Conservation (phyloP, 805 yeast species). For the Candida arabinofermentans region DNA sequence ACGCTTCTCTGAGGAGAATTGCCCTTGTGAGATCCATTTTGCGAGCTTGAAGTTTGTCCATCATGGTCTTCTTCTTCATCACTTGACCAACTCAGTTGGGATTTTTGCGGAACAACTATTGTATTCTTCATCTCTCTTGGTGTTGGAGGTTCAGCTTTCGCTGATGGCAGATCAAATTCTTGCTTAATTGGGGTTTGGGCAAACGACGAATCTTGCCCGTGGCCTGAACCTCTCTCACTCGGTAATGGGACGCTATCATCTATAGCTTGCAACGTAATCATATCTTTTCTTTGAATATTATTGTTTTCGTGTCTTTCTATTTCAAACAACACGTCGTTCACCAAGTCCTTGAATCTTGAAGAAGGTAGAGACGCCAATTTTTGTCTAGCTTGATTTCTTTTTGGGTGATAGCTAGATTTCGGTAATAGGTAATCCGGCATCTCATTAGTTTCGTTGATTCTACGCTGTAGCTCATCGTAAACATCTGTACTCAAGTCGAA, state of each 20-base stretch:
- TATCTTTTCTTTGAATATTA: slow-evolving; percentile 11
- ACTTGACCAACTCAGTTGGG: slow-evolving; percentile 83
- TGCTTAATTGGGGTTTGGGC: slow-evolving; percentile 18
- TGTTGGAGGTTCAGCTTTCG: slow-evolving; percentile 24
- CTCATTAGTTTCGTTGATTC: slow-evolving; percentile 54
- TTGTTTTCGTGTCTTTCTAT: slow-evolving; percentile 52
- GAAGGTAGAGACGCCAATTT: slow-evolving; percentile 83
- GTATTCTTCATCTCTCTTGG: slow-evolving; percentile 46
- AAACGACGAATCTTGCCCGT: too few species aligned
- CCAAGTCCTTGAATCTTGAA: slow-evolving; percentile 81
- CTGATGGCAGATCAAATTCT: slow-evolving; percentile 4
- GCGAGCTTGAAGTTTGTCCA: slow-evolving; percentile 26
- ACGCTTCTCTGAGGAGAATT: not conserved
- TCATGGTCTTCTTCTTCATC: slow-evolving; percentile 71
- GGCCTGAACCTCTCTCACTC: too few species aligned
- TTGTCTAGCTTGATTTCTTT: slow-evolving; percentile 92
- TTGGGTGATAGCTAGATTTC: slow-evolving; percentile 75
- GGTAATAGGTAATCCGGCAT: slow-evolving; percentile 63
- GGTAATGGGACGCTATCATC: too few species aligned
- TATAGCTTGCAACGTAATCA: slow-evolving; percentile 11
- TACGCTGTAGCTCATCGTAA: slow-evolving; percentile 82
- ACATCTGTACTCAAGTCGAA: slow-evolving; percentile 91
- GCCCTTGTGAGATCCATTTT: slow-evolving; percentile 5
- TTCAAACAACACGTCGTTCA: slow-evolving; percentile 83
- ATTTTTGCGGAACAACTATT: slow-evolving; percentile 78